These are phyloP conservation scores for Allium fistulosum DNA, from an alignment of 106 monocot genomes.

Conservation along the genomic window DNA sequence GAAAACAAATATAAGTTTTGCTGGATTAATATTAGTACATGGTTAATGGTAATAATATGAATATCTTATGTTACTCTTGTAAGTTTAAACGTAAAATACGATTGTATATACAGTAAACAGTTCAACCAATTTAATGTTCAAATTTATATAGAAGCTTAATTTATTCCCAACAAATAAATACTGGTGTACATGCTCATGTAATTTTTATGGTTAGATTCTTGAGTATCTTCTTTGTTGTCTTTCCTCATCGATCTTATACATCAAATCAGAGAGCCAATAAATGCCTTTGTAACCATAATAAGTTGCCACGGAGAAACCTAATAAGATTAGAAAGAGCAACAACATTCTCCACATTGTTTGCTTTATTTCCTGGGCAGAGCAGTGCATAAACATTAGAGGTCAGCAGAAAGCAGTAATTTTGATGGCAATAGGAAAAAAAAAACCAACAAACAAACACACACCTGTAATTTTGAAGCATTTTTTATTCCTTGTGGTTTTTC, in stretches of 20 bases:
- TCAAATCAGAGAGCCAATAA: constrained; percentile 74
- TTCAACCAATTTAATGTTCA: no score
- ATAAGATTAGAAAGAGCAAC: constrained; percentile 19
- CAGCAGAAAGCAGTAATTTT: background rate
- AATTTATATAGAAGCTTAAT: no score
- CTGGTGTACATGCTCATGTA: no score
- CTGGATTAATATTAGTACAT: no score
- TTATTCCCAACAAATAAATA: no score
- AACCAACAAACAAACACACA: no score
- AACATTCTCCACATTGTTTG: constrained; percentile 16
- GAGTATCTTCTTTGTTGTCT: constrained; percentile 18
- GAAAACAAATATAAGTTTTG: no score
- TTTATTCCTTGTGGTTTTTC: constrained; percentile 33
- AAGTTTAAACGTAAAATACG: no score
- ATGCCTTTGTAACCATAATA: constrained; percentile 68
- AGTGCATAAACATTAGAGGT: background rate
- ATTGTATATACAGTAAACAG: no score
- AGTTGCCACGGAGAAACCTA: constrained; percentile 10
- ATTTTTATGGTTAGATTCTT: constrained; percentile 15
- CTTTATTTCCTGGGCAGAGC: constrained; percentile 42
- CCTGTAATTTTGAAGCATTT: constrained; percentile 55
- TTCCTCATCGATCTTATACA: constrained; percentile 59
- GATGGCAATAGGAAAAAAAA: background rate
- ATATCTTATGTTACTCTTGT: no score
- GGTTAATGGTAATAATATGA: no score